Evolutionary conservation across 257 asterid species (phyloP), one percentile per base, ranked within the genome.

Genomic region (Solanum ossicruentum): DNA sequence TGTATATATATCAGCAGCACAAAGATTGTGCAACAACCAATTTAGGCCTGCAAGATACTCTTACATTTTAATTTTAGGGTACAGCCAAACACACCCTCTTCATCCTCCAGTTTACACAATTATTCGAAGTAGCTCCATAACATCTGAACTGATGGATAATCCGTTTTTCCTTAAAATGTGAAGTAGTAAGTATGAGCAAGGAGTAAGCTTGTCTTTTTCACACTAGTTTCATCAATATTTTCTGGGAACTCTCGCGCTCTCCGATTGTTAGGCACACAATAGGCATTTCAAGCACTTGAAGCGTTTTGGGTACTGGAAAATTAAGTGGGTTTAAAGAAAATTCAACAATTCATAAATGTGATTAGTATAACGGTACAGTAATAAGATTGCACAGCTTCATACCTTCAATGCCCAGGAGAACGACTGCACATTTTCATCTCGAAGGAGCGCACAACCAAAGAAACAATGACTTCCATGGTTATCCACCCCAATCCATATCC

Each of bases 351-450:
- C 2, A 26, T 52, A 51, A 26, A 23, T 23, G 49, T 47, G 43
- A 78, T 51, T 26, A 56, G 65, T 77, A 52, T 26, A 77, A 51
- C 17, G 82, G 82, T 51, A 16, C n/a, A 26, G 65, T 16, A 52
- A 52, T 47, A 77, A 26, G 47, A 77, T 51, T 51, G 26, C 82
- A 52, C 5, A 11, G 65, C 63, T 36, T 61, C 81, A 87, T 92
- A 97, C 99, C 99, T 97, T 95, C 92, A 97, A 88, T 41, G 98
- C 99, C 97, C 97, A 92, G 32, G 94, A 91, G 85, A 91, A 91
- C 60, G 93, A 90, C 84, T 89, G 91, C 86, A 89, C 60, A 56
- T 88, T 92, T 87, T 92, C 97, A 80, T 93, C 97, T 80, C 92
- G 91, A 70, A 93, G 91, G 71, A 93, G 93, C 75, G 70, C 65